A percentile compares a stretch with the other conserved stretches of the same genome.
phyloP scores from a whole-genome alignment of 1,284 basidiomycete genomes.

The Ustilago shanxiensis region DNA sequence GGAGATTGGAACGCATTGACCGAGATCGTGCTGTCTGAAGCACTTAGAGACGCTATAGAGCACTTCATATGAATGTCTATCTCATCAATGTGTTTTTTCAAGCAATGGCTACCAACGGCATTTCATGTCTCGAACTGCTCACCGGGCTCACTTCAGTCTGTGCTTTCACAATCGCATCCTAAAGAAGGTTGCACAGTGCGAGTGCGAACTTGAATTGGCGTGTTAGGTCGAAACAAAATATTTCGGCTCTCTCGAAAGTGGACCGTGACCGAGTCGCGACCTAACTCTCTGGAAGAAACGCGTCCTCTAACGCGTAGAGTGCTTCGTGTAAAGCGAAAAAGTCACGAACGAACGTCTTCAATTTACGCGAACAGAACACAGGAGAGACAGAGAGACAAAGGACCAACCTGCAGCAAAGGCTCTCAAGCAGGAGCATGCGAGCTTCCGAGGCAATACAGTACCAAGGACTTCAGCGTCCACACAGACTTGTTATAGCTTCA shows the following conservation, averaged over 20 bases:
- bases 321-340: conserved; percentile 8
- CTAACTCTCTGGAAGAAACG: conserved; percentile 11
- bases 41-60: background rate
- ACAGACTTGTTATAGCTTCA: too few relatives aligned
- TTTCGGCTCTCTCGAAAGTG: background rate
- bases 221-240: background rate
- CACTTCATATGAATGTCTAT: background rate
- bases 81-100: too few relatives aligned
- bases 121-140: too few relatives aligned
- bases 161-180: too few relatives aligned
- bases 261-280: conserved; percentile 14
- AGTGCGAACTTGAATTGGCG: background rate
- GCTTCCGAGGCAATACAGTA: too few relatives aligned
- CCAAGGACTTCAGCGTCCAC: too few relatives aligned
- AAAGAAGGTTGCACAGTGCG: too few relatives aligned
- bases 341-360: conserved; percentile 10
- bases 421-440: background rate
- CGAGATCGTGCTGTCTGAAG: conserved; percentile 39
- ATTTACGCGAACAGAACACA: conserved; percentile 19
- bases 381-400: conserved; percentile 12
- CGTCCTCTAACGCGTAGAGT: conserved; percentile 36
- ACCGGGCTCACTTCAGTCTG: too few relatives aligned
- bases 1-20: conserved; percentile 38
- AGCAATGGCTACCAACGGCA: too few relatives aligned
- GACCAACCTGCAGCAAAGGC: conserved; percentile 2